A percentile compares a stretch with the other conserved stretches of the same genome.
Evolutionary conservation across 2,329 filamentous ascomycete species (phyloP).

Genomic region (Fusarium sp.): DNA sequence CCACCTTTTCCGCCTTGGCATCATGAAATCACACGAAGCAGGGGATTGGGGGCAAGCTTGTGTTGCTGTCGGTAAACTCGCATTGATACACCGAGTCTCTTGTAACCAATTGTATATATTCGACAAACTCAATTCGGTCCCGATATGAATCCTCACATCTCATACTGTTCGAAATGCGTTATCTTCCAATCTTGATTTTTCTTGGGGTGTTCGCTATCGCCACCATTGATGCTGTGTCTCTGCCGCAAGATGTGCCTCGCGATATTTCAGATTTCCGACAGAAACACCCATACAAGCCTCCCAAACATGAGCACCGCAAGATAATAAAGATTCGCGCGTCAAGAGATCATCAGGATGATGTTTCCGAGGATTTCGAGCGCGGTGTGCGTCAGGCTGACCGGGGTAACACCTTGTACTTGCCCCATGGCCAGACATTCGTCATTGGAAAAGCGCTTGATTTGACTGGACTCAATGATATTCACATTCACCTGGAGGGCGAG

Average conservation of each 20-base stretch:
- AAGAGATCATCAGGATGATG: constrained; percentile 37
- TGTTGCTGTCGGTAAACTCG: not conserved
- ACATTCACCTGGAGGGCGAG: constrained; percentile 43
- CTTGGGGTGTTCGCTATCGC: constrained; percentile 5
- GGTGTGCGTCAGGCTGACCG: constrained; percentile 41
- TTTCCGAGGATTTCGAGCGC: constrained; percentile 38
- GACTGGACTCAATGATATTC: constrained; percentile 41
- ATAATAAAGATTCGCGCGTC: constrained; percentile 37
- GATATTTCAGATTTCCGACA: constrained; percentile 37
- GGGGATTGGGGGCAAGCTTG: not conserved
- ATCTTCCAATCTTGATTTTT: not conserved
- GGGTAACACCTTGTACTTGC: constrained; percentile 40
- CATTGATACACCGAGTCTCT: not conserved
- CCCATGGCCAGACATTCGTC: constrained; percentile 40
- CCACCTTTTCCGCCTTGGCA: not conserved
- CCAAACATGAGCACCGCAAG: constrained; percentile 29
- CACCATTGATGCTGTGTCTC: constrained; percentile 13
- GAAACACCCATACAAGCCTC: constrained; percentile 37
- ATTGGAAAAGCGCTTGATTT: constrained; percentile 44
- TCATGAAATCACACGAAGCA: not conserved
- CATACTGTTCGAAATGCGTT: not conserved
- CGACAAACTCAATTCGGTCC: not conserved
- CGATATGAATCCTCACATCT: not conserved
- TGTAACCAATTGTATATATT: not conserved
- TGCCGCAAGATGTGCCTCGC: constrained; percentile 18